These are phyloP conservation scores for Backusella mclennaniae DNA, from an alignment of 192 early-diverging fungal species.

Conservation along the genomic window DNA sequence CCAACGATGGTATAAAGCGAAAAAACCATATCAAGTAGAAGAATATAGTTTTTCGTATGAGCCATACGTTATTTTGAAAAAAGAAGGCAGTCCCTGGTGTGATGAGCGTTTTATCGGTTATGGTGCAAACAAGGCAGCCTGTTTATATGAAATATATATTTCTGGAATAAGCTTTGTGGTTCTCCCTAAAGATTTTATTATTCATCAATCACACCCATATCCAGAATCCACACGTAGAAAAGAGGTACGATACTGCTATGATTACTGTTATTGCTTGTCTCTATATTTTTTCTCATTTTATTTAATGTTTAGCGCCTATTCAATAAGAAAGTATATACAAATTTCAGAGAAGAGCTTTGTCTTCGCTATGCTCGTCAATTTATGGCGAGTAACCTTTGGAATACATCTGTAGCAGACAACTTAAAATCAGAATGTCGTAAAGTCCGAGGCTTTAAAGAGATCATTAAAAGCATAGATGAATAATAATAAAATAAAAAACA, in stretches of 20 bases:
- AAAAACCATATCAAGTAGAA: slow-evolving; percentile 49
- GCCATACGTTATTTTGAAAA: slow-evolving; percentile 50
- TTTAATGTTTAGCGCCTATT: slow-evolving; percentile 40
- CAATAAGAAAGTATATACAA: slow-evolving; percentile 45
- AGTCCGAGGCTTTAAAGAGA: slow-evolving; percentile 40
- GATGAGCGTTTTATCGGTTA: slow-evolving; percentile 55
- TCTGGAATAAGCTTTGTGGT: slow-evolving; percentile 49
- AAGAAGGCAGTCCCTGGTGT: slow-evolving; percentile 48
- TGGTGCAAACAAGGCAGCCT: slow-evolving; percentile 54
- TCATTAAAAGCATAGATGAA: slow-evolving; percentile 16
- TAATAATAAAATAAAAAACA: not conserved
- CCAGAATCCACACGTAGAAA: slow-evolving; percentile 43
- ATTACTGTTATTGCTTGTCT: not conserved
- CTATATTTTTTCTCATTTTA: not conserved
- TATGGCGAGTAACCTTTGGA: slow-evolving; percentile 34
- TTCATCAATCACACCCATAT: slow-evolving; percentile 51
- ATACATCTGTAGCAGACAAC: slow-evolving; percentile 34
- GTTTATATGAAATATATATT: slow-evolving; percentile 51
- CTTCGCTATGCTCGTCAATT: slow-evolving; percentile 50
- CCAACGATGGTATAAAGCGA: slow-evolving; percentile 36
- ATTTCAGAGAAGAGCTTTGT: slow-evolving; percentile 53
- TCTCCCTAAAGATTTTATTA: slow-evolving; percentile 46
- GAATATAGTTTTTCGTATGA: slow-evolving; percentile 52
- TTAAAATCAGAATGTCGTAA: slow-evolving; percentile 40
- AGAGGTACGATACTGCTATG: slow-evolving; percentile 36